phyloP scores from a whole-genome alignment of 768 basidiomycete genomes.

The Cystobasidium onofrii region DNA sequence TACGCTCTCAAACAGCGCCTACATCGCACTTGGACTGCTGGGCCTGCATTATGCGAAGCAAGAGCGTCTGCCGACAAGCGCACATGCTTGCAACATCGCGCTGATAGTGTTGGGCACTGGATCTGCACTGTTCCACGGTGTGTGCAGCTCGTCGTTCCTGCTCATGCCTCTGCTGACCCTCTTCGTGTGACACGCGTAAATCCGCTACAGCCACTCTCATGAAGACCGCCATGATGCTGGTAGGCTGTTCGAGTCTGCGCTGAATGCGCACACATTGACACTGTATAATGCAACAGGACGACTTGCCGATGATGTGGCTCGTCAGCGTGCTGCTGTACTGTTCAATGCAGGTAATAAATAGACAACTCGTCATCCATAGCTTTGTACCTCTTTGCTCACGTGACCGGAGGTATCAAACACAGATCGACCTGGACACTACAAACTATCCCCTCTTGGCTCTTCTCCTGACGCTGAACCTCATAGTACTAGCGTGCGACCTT shows the following conservation, averaged over 20 bases:
- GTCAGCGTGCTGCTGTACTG: conserved; percentile 18
- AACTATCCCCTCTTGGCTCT: background rate
- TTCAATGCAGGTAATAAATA: conserved; percentile 27
- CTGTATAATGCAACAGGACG: background rate
- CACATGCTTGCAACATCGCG: background rate
- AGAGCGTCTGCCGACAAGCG: background rate
- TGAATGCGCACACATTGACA: too few species aligned
- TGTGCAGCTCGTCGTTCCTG: background rate
- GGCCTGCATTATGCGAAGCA: conserved; percentile 4
- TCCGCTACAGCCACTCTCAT: background rate
- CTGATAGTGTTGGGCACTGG: conserved; percentile 18
- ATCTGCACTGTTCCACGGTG: conserved; percentile 25
- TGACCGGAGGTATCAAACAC: background rate
- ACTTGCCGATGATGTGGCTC: conserved; percentile 31
- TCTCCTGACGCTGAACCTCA: conserved; percentile 11
- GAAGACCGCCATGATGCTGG: conserved; percentile 27
- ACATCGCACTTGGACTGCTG: conserved; percentile 9
- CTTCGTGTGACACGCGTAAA: background rate
- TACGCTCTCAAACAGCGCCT: conserved; percentile 19
- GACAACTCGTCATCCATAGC: too few species aligned
- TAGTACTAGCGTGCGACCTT: background rate
- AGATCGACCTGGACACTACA: background rate
- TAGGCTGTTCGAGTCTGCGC: background rate
- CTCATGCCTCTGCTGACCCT: background rate
- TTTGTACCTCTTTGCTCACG: too few species aligned